Evolutionary conservation across 2,329 filamentous ascomycete species (phyloP).

Genomic region (Microcyclospora tardicrescens): DNA sequence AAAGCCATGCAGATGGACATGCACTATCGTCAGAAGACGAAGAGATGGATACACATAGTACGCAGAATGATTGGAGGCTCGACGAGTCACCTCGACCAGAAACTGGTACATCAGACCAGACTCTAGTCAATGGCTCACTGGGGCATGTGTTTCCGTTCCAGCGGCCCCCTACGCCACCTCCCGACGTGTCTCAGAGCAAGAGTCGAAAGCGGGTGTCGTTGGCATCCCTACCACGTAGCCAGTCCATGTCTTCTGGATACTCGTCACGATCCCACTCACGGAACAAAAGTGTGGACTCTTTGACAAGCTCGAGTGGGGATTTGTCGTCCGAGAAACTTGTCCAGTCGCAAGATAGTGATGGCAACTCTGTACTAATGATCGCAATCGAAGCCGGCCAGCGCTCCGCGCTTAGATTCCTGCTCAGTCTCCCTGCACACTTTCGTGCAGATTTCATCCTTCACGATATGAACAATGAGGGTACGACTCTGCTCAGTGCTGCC

Average conservation of each 20-base stretch:
- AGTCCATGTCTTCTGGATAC: conserved; percentile 73
- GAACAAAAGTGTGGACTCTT: conserved; percentile 66
- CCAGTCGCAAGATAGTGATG: conserved; percentile 54
- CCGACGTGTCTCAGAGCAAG: conserved; percentile 37
- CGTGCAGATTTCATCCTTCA: conserved; percentile 57
- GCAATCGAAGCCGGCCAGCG: conserved; percentile 47
- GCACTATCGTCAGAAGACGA: conserved; percentile 1
- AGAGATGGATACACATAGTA: background rate
- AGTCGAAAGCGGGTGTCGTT: conserved; percentile 69
- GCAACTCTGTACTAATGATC: conserved; percentile 65
- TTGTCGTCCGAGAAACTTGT: conserved; percentile 68
- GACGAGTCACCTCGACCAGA: conserved; percentile 1
- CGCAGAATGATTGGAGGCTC: background rate
- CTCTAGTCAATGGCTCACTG: conserved; percentile 35
- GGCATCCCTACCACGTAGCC: conserved; percentile 60
- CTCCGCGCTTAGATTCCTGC: conserved; percentile 63
- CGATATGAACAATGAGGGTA: conserved; percentile 81
- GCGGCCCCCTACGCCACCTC: conserved; percentile 39
- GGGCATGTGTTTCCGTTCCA: conserved; percentile 90
- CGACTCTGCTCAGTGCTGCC: conserved; percentile 77
- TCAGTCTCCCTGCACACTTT: conserved; percentile 67
- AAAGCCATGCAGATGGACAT: conserved; percentile 5
- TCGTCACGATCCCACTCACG: conserved; percentile 60
- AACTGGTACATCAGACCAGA: background rate
- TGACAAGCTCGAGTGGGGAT: conserved; percentile 54